Conservation (phyloP, 2,329 filamentous ascomycete genomes). For the Fusarium sp. region DNA sequence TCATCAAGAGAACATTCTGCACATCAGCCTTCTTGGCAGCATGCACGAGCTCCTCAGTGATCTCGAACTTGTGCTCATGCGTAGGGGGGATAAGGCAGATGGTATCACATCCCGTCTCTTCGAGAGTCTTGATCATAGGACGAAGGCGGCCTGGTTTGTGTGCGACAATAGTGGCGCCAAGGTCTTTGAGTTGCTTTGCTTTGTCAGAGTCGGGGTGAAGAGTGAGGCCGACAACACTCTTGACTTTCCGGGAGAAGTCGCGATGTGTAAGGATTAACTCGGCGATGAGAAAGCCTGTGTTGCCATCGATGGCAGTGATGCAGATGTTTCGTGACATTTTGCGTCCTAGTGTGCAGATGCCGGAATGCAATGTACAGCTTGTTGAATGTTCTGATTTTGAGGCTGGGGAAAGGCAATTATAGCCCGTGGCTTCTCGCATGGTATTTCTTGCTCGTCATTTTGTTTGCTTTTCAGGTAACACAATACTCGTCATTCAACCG, state of each 20-base stretch:
- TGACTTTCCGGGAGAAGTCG: constrained; percentile 59
- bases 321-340: constrained; percentile 63
- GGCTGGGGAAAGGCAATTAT: neutral
- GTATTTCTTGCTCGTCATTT: neutral
- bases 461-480: neutral
- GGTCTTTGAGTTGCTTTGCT: constrained; percentile 15
- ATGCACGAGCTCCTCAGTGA: constrained; percentile 13
- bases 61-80: constrained; percentile 23
- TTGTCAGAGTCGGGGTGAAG: constrained; percentile 53
- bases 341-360: fast-evolving
- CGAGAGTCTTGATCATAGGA: constrained; percentile 2
- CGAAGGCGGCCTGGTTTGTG: constrained; percentile 26
- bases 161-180: constrained; percentile 17
- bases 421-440: neutral
- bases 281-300: constrained; percentile 65
- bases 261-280: constrained; percentile 61
- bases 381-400: too few relatives aligned
- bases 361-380: neutral
- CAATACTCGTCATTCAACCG: neutral
- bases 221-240: constrained; percentile 58
- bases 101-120: constrained; percentile 14
- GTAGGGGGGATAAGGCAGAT: constrained; percentile 24
- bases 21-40: constrained; percentile 25
- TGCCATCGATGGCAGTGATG: constrained; percentile 63
- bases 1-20: constrained; percentile 24